Percentiles rank a stretch among this genome's conserved stretches.
Evolutionary conservation across 2,329 filamentous ascomycete genomes (phyloP).

Genomic region (Pyrenophora graminea): DNA sequence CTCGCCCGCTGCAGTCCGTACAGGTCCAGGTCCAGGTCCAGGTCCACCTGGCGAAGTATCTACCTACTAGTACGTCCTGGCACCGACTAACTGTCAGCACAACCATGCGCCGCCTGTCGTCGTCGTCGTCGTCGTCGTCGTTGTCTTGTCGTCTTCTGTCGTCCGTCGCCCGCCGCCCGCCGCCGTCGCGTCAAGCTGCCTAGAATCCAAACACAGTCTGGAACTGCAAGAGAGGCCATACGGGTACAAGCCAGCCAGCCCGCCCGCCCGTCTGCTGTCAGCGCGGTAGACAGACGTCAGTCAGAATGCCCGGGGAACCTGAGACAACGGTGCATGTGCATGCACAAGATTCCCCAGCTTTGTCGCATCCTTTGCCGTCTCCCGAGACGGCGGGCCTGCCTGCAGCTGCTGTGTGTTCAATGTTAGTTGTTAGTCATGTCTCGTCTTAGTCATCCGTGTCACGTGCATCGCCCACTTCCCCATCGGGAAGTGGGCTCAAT

Average conservation of each 20-base stretch:
- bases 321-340: constrained; percentile 6
- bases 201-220: too few relatives aligned
- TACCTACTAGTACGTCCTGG: too few relatives aligned
- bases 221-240: too few relatives aligned
- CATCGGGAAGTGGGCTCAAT: constrained; percentile 12
- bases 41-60: too few relatives aligned
- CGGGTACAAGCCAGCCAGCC: not conserved
- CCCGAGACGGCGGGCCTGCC: not conserved
- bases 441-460: constrained; percentile 11
- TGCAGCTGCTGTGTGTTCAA: not conserved
- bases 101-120: not conserved
- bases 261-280: too few relatives aligned
- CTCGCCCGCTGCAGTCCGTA: too few relatives aligned
- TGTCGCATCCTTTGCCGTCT: constrained; percentile 7
- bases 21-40: too few relatives aligned
- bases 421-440: too few relatives aligned
- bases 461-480: constrained; percentile 16
- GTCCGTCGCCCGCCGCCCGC: too few relatives aligned
- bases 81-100: not conserved
- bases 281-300: constrained; percentile 9
- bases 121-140: not conserved
- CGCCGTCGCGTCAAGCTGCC: too few relatives aligned
- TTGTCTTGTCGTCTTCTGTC: too few relatives aligned
- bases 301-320: constrained; percentile 6
- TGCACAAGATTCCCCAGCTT: constrained; percentile 13